phyloP scores from a whole-genome alignment of 495 filamentous ascomycete genomes.

The Venustampulla echinocandica region DNA sequence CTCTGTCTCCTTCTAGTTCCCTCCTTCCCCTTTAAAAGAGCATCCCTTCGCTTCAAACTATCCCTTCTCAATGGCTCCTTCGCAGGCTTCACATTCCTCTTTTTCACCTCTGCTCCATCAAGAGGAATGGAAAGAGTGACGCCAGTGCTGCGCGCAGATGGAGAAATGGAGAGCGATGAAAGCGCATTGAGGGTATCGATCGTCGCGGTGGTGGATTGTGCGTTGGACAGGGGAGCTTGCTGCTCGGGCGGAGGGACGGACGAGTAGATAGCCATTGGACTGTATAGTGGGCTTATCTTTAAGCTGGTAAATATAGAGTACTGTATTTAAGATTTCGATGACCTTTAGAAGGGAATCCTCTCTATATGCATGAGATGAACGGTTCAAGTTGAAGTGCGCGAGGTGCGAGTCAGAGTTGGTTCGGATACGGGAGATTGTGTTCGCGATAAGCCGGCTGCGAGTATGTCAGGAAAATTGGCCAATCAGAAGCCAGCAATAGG shows the following conservation, averaged over 20 bases:
- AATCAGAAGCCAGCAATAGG: slow-evolving; percentile 3
- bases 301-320: no score
- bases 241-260: slow-evolving; percentile 16
- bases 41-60: slow-evolving; percentile 51
- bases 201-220: background rate
- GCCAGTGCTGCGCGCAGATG: slow-evolving; percentile 5
- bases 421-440: background rate
- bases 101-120: slow-evolving; percentile 17
- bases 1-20: slow-evolving; percentile 79
- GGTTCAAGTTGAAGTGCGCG: no score
- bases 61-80: slow-evolving; percentile 30
- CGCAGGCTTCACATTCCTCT: background rate
- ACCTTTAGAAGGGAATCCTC: no score
- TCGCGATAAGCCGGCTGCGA: slow-evolving; percentile 14
- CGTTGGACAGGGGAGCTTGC: slow-evolving; percentile 13
- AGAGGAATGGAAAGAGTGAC: slow-evolving; percentile 40
- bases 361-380: no score
- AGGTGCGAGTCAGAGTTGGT: no score
- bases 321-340: no score
- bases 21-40: slow-evolving; percentile 81
- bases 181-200: background rate
- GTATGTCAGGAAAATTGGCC: no score
- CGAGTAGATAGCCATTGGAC: slow-evolving; percentile 2
- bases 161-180: slow-evolving; percentile 20
- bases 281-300: no score